Conservation (phyloP, 2,329 filamentous ascomycete species). For the Neonectria hederae region DNA sequence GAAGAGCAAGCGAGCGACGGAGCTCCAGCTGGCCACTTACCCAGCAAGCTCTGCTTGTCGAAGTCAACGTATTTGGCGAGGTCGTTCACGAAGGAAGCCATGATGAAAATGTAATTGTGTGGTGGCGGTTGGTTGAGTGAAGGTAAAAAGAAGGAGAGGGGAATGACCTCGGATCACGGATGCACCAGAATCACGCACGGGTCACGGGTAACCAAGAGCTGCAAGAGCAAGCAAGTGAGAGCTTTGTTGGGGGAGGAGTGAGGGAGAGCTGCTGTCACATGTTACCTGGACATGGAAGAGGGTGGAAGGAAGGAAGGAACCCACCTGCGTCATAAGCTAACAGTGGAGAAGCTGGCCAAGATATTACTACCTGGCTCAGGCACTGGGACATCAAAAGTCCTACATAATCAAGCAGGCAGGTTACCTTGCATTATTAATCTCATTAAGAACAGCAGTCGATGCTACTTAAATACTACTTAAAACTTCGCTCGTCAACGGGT, state of each 20-base stretch:
- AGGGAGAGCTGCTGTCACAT: conserved; percentile 26
- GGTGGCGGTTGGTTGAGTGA: background rate
- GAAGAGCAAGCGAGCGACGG: background rate
- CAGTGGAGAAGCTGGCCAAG: too few species aligned
- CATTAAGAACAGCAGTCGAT: too few species aligned
- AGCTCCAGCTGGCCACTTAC: conserved; percentile 58
- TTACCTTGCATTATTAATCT: conserved; percentile 1
- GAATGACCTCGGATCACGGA: conserved; percentile 26
- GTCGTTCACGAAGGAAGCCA: conserved; percentile 53
- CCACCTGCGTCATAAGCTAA: conserved; percentile 22
- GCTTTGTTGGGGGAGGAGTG: conserved; percentile 22
- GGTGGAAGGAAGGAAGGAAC: conserved; percentile 3
- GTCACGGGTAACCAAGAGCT: conserved; percentile 4
- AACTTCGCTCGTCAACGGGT: background rate
- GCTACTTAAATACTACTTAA: too few species aligned
- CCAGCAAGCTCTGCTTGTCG: conserved; percentile 70
- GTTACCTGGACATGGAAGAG: conserved; percentile 14
- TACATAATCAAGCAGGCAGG: background rate
- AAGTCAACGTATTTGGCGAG: conserved; percentile 74
- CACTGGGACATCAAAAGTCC: background rate
- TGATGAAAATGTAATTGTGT: conserved; percentile 37
- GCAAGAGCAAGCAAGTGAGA: conserved; percentile 8
- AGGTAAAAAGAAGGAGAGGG: conserved; percentile 1
- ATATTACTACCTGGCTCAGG: too few species aligned
- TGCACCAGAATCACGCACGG: conserved; percentile 28